phyloP scores from a whole-genome alignment of 345 rosid genomes.

The Boechera stricta region DNA sequence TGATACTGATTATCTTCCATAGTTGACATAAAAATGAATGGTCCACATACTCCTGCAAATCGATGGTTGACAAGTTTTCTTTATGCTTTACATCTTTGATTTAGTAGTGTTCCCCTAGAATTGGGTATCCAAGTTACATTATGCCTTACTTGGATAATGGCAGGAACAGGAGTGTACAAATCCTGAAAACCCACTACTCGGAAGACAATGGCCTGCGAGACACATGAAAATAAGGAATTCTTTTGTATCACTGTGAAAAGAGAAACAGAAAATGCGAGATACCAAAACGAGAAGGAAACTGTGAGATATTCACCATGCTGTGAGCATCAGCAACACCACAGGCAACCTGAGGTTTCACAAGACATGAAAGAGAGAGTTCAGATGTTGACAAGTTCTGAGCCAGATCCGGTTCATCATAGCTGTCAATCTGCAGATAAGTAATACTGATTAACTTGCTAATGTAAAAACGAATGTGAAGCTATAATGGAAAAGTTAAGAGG shows the following conservation, averaged over 20 bases:
- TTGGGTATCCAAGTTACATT: neutral
- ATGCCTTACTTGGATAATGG: slow-evolving; percentile 77
- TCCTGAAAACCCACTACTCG: slow-evolving; percentile 69
- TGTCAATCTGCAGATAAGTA: slow-evolving; percentile 63
- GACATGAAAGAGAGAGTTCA: slow-evolving; percentile 75
- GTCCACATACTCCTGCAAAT: slow-evolving; percentile 81
- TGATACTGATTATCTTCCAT: too few relatives aligned
- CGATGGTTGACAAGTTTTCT: slow-evolving; percentile 14
- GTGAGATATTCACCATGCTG: slow-evolving; percentile 67
- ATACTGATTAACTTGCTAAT: neutral
- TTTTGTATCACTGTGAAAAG: neutral
- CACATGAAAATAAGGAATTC: slow-evolving; percentile 3
- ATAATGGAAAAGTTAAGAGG: slow-evolving; percentile 3
- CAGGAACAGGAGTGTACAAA: slow-evolving; percentile 83
- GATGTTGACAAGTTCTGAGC: slow-evolving; percentile 57
- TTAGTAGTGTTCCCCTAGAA: neutral
- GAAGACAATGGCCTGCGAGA: slow-evolving; percentile 80
- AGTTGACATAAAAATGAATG: slow-evolving; percentile 55
- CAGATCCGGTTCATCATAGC: slow-evolving; percentile 65
- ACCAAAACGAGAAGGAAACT: neutral
- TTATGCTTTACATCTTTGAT: slow-evolving; percentile 10
- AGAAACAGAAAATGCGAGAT: neutral
- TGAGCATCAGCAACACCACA: slow-evolving; percentile 97
- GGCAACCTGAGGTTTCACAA: slow-evolving; percentile 95
- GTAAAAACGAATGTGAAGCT: neutral